Base-by-base conservation (phyloP, 129 eudicot species). In the Escallonia rubra region DNA sequence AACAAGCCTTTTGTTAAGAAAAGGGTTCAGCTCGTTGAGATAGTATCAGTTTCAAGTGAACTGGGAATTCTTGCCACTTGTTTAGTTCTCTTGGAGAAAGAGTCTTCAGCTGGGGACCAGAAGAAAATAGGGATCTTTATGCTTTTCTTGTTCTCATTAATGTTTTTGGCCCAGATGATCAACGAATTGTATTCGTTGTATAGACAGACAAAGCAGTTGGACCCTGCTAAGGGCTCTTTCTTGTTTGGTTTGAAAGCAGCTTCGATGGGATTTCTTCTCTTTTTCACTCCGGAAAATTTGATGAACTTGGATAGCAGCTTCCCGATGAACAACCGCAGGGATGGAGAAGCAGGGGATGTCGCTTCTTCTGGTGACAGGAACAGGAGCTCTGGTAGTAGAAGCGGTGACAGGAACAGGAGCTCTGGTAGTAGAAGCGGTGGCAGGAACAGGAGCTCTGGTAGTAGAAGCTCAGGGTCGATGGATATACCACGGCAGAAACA, bases 1-100 rank as follows among this genome's bases (percentile, higher is more conserved):
- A 93, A 93, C 85, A 93, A 93, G 80, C 99, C 99, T 0, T 93
- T 86, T 72, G 89, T 93, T 55, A 86, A 93, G 82, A 89, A 84
- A 76, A 89, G 74, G 66, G 92, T 93, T 64, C 99, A 89, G 50
- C 38, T 93, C 52, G 96, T 86, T 16, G 96, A 93, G 88, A 93
- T 93, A 54, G 72, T 89, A 13, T 86, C 99, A 4, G 87, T 93
- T 62, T 73, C 88, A 6, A 64, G 83, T 51, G 92, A 93, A 74
- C 41, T 86, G 56, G 92, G 82, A 7, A 61, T 93, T 16, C 89
- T 89, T 50, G 86, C 85, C 6, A 55, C 79, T 10, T 88, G 87
- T 69, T 61, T 82, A 49, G 72, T 83, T 61, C 86, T 93, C 49
- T 55, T 70, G 58, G 86, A 87, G 7, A 70, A 66, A 12, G 63